A percentile compares a stretch with the other conserved stretches of the same genome.
These are phyloP conservation scores for Madurella mycetomatis DNA, from an alignment of 2,329 filamentous ascomycete genomes.

Conservation along the genomic window DNA sequence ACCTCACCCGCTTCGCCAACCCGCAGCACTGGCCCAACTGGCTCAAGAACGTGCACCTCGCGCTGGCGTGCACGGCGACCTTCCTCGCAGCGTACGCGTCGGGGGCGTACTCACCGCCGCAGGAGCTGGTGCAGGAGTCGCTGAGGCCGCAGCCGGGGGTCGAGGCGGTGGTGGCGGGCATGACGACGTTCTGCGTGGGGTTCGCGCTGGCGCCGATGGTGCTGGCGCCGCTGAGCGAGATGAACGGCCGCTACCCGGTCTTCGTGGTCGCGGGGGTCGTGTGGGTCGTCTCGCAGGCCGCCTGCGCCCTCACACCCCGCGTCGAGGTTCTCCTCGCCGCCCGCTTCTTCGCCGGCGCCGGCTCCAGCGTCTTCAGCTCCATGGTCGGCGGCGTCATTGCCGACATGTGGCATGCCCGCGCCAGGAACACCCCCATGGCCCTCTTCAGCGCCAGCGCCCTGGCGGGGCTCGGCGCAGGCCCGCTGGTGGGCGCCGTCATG, in stretches of 20 bases:
- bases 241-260: constrained; percentile 80
- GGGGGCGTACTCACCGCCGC: constrained; percentile 71
- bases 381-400: constrained; percentile 91
- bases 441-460: constrained; percentile 77
- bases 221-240: constrained; percentile 80
- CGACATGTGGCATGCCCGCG: constrained; percentile 74
- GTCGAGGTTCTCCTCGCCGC: constrained; percentile 70
- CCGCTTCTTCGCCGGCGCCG: constrained; percentile 73
- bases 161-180: constrained; percentile 66
- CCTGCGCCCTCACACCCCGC: constrained; percentile 65
- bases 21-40: constrained; percentile 69
- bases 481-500: constrained; percentile 66
- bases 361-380: constrained; percentile 73
- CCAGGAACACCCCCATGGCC: constrained; percentile 85
- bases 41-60: constrained; percentile 67
- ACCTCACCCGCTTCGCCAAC: constrained; percentile 62
- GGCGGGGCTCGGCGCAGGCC: constrained; percentile 74
- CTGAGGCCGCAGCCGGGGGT: constrained; percentile 59
- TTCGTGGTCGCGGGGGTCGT: constrained; percentile 70
- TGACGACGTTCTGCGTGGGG: constrained; percentile 76
- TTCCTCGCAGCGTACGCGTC: constrained; percentile 75
- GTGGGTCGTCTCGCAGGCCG: constrained; percentile 66
- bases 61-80: constrained; percentile 71
- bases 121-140: constrained; percentile 54
- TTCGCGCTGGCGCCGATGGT: constrained; percentile 84